phyloP scores from a whole-genome alignment of 108 stramenopile genomes.

The Stephanodiscus minutulus region DNA sequence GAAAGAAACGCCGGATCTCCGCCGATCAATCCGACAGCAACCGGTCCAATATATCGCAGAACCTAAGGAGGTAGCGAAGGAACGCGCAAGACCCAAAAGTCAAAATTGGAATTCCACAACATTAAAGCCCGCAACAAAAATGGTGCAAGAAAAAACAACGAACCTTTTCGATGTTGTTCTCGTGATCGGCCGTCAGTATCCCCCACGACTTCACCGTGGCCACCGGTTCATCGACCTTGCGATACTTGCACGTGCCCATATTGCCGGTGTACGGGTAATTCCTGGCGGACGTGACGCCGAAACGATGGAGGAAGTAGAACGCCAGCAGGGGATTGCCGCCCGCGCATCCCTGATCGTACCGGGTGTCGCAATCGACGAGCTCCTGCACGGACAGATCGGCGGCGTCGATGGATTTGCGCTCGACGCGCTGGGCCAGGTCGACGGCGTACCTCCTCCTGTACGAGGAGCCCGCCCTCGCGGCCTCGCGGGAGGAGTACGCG shows the following conservation, averaged over 20 bases:
- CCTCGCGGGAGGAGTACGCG: slow-evolving; percentile 9
- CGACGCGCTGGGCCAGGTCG: slow-evolving; percentile 48
- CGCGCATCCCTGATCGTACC: slow-evolving; percentile 87
- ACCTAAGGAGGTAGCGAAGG: not conserved
- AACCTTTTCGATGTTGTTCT: slow-evolving; percentile 70
- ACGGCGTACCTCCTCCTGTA: slow-evolving; percentile 20
- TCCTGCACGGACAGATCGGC: slow-evolving; percentile 84
- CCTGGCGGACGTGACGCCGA: slow-evolving; percentile 58
- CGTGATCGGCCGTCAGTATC: slow-evolving; percentile 63
- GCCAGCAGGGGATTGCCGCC: slow-evolving; percentile 92
- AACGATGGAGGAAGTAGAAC: slow-evolving; percentile 80
- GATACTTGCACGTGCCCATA: slow-evolving; percentile 40
- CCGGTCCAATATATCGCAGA: slow-evolving; percentile 72
- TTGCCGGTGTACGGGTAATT: slow-evolving; percentile 72
- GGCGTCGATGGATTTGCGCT: slow-evolving; percentile 46
- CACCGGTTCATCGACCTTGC: slow-evolving; percentile 48
- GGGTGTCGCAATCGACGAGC: slow-evolving; percentile 88
- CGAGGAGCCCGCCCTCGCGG: not conserved
- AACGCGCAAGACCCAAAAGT: not conserved
- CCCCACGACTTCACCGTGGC: slow-evolving; percentile 80
- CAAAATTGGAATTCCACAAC: not conserved
- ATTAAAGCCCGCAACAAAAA: not conserved
- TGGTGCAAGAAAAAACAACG: slow-evolving; percentile 32
- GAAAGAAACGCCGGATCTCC: slow-evolving; percentile 64
- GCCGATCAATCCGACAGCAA: slow-evolving; percentile 77